Percentiles rank a stretch among this genome's conserved stretches.
Conservation (phyloP, 352 stramenopile genomes). For the Blastocystis sp. region DNA sequence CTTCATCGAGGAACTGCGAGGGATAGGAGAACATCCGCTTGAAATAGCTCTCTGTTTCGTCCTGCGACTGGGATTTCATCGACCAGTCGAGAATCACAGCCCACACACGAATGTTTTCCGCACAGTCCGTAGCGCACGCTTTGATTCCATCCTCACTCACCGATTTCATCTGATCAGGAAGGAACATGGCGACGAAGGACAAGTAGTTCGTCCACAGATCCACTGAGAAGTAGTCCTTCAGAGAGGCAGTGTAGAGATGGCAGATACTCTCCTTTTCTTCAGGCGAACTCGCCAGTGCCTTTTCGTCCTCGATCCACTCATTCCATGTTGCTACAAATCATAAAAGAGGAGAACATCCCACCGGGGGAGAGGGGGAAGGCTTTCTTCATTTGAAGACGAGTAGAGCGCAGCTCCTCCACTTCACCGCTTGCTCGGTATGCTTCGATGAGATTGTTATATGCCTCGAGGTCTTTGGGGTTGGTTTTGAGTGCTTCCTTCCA, state of each 20-base stretch:
- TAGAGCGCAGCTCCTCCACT: slow-evolving; percentile 32
- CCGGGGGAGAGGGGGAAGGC: slow-evolving; percentile 28
- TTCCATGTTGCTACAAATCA: slow-evolving; percentile 41
- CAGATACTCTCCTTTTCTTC: slow-evolving; percentile 66
- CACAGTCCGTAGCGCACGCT: slow-evolving; percentile 11
- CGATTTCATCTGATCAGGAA: slow-evolving; percentile 41
- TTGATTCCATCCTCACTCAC: slow-evolving; percentile 22
- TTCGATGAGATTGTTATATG: slow-evolving; percentile 32
- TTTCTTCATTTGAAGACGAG: slow-evolving; percentile 53
- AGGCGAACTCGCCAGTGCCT: not conserved
- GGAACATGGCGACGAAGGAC: not conserved
- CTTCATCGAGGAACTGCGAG: not conserved
- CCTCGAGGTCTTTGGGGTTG: slow-evolving; percentile 27
- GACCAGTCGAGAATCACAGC: slow-evolving; percentile 49
- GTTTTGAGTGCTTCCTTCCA: not conserved
- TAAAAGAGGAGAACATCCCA: not conserved
- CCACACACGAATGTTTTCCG: slow-evolving; percentile 31
- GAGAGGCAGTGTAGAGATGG: slow-evolving; percentile 28
- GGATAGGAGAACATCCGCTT: slow-evolving; percentile 17
- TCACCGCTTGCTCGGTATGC: slow-evolving; percentile 26
- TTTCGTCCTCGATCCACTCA: slow-evolving; percentile 57
- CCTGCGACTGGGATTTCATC: not conserved
- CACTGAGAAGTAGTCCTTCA: slow-evolving; percentile 57
- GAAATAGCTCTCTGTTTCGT: slow-evolving; percentile 36
- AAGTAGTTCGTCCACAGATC: slow-evolving; percentile 61